These are phyloP conservation scores for Catunica adiposa DNA, from an alignment of 2,329 filamentous ascomycete species.

Conservation along the genomic window DNA sequence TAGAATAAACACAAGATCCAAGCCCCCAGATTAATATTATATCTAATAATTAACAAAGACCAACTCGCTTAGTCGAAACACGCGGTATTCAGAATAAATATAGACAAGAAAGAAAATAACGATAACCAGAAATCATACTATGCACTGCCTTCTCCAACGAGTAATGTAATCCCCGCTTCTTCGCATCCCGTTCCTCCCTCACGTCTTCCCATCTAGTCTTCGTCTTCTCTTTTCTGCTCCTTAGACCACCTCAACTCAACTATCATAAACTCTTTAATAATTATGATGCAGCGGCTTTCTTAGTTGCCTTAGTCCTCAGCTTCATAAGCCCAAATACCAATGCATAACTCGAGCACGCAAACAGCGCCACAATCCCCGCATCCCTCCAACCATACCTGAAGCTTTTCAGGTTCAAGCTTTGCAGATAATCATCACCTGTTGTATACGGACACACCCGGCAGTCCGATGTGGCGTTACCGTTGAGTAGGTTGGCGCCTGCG, in stretches of 20 bases:
- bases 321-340: conserved; percentile 32
- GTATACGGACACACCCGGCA: conserved; percentile 48
- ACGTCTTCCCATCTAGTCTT: too few species aligned
- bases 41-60: too few species aligned
- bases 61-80: too few species aligned
- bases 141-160: too few species aligned
- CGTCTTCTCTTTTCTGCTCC: too few species aligned
- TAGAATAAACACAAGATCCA: too few species aligned
- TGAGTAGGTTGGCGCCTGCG: conserved; percentile 34
- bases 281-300: conserved; percentile 23
- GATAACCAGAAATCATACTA: too few species aligned
- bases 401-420: conserved; percentile 39
- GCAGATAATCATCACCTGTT: conserved; percentile 41
- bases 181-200: too few species aligned
- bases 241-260: neutral
- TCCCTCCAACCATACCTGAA: conserved; percentile 53
- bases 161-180: too few species aligned
- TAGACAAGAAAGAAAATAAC: too few species aligned
- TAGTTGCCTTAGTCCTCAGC: conserved; percentile 31
- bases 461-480: conserved; percentile 28
- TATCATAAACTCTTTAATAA: neutral
- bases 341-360: conserved; percentile 36
- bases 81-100: too few species aligned
- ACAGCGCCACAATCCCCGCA: conserved; percentile 41
- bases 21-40: too few species aligned